phyloP scores from a whole-genome alignment of 2,329 filamentous ascomycete species.

The Claviceps digitariae region DNA sequence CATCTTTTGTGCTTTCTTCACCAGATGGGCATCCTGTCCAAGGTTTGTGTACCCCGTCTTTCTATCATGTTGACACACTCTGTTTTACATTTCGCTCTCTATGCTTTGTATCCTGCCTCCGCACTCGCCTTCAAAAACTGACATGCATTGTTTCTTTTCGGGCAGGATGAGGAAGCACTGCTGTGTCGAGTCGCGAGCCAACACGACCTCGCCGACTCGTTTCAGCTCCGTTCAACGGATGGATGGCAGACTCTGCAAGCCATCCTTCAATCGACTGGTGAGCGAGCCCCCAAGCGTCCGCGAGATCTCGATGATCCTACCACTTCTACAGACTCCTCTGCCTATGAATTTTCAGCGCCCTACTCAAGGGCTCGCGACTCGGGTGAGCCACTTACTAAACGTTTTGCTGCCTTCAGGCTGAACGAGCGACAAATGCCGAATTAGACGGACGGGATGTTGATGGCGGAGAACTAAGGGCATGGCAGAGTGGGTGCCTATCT shows the following conservation, averaged over 20 bases:
- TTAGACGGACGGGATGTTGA: background rate
- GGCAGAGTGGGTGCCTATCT: background rate
- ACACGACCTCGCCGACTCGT: slow-evolving; percentile 67
- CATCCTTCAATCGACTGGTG: slow-evolving; percentile 94
- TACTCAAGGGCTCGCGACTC: slow-evolving; percentile 15
- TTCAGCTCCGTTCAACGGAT: slow-evolving; percentile 71
- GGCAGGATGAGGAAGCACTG: slow-evolving; percentile 74
- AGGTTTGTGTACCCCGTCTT: slow-evolving; percentile 43
- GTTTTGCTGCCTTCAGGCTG: slow-evolving; percentile 53
- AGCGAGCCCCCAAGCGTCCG: slow-evolving; percentile 73
- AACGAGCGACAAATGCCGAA: slow-evolving; percentile 24
- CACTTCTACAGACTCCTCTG: slow-evolving; percentile 11
- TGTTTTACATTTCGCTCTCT: too few relatives aligned
- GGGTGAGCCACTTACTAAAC: slow-evolving; percentile 49
- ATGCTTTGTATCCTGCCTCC: background rate
- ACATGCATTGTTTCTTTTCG: background rate
- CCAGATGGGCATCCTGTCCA: slow-evolving; percentile 65
- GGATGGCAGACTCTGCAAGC: slow-evolving; percentile 91
- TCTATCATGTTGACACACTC: background rate
- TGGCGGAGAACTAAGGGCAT: background rate
- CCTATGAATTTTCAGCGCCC: slow-evolving; percentile 8
- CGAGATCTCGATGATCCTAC: slow-evolving; percentile 25
- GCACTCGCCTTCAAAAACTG: background rate
- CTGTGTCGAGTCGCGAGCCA: slow-evolving; percentile 73
- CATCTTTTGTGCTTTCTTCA: slow-evolving; percentile 84